These are phyloP conservation scores for Leptographium radiaticola DNA, from an alignment of 2,329 filamentous ascomycete genomes.

Conservation along the genomic window DNA sequence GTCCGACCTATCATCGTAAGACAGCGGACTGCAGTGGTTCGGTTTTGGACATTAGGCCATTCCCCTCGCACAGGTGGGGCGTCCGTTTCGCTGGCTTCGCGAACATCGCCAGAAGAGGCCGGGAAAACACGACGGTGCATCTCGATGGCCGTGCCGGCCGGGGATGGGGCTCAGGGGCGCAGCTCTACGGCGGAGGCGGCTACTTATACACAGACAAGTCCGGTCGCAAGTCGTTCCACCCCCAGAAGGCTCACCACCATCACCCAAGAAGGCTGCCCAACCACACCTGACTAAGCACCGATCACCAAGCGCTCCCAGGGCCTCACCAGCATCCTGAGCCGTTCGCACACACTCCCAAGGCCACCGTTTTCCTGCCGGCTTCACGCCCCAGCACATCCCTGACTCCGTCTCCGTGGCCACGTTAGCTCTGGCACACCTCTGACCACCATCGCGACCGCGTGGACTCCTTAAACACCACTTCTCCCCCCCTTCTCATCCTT, in stretches of 20 bases:
- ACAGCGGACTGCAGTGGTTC: neutral
- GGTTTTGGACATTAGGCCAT: neutral
- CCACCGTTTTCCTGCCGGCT: neutral
- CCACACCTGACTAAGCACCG: neutral
- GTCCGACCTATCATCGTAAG: slow-evolving; percentile 3
- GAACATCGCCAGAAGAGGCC: neutral
- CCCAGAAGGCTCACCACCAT: neutral
- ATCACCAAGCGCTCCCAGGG: neutral
- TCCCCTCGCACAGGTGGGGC: neutral
- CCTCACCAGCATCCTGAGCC: neutral
- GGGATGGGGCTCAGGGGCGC: neutral
- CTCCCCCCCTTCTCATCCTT: neutral
- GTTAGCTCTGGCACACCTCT: neutral
- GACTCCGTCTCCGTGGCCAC: neutral
- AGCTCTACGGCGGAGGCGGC: neutral
- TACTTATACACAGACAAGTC: slow-evolving; percentile 1
- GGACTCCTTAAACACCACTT: neutral
- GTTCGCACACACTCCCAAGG: neutral
- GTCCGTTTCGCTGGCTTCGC: neutral
- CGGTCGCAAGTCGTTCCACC: slow-evolving; percentile 1
- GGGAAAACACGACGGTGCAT: slow-evolving; percentile 1
- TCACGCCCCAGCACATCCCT: neutral
- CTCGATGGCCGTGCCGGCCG: slow-evolving; percentile 1
- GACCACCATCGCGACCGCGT: neutral
- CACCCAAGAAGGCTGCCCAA: neutral